These are phyloP conservation scores for Stagonosporopsis cucurbitacearum DNA, from an alignment of 2,329 filamentous ascomycete species.

Conservation along the genomic window DNA sequence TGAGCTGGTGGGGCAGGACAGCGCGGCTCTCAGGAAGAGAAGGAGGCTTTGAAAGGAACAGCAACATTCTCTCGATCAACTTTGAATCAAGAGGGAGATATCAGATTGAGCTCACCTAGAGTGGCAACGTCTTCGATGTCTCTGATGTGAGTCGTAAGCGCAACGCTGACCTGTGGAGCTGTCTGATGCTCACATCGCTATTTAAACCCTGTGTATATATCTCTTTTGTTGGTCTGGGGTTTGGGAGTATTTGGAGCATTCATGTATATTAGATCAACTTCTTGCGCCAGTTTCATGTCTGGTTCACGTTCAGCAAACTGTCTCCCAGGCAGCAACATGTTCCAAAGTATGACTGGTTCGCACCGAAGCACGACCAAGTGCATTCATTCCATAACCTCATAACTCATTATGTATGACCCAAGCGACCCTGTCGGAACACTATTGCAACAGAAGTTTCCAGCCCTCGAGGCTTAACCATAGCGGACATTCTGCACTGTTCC, in stretches of 20 bases:
- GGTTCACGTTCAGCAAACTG: background rate
- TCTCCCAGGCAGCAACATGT: background rate
- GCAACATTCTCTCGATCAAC: background rate
- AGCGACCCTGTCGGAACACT: background rate
- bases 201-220: background rate
- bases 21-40: constrained; percentile 20
- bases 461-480: constrained; percentile 48
- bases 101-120: constrained; percentile 23
- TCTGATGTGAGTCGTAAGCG: constrained; percentile 10
- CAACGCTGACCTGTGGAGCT: constrained; percentile 1
- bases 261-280: constrained; percentile 4
- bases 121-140: constrained; percentile 24
- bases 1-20: background rate
- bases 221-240: background rate
- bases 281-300: background rate
- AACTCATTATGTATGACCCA: background rate
- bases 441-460: background rate
- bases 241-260: background rate
- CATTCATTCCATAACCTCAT: background rate
- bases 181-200: constrained; percentile 1
- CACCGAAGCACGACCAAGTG: background rate
- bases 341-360: background rate
- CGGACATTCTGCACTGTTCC: constrained; percentile 58
- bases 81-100: constrained; percentile 11
- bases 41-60: constrained; percentile 13